phyloP scores from a whole-genome alignment of 1,284 basidiomycete genomes.

The Ustilago tritici region DNA sequence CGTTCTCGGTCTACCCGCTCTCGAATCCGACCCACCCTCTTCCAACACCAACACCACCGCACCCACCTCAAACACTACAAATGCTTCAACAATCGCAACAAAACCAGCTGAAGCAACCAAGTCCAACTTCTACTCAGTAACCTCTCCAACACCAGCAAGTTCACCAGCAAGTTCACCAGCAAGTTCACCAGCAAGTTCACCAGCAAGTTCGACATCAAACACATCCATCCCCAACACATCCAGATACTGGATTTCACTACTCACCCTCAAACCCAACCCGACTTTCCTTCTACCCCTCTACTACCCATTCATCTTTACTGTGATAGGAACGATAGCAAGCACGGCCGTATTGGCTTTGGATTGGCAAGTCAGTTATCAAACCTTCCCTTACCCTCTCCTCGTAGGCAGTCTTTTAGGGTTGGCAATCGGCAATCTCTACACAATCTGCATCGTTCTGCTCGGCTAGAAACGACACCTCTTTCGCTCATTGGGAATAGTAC shows the following conservation, averaged over 20 bases:
- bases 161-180: background rate
- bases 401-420: conserved; percentile 22
- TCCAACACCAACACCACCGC: background rate
- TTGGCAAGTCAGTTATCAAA: conserved; percentile 32
- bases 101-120: too few species aligned
- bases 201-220: background rate
- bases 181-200: background rate
- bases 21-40: background rate
- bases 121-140: background rate
- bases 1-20: conserved; percentile 22
- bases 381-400: conserved; percentile 41
- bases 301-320: conserved; percentile 16
- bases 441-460: conserved; percentile 19
- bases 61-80: background rate
- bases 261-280: conserved; percentile 25
- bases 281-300: conserved; percentile 30
- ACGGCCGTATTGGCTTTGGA: conserved; percentile 28
- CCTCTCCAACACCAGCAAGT: background rate
- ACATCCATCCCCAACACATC: conserved; percentile 4
- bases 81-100: background rate
- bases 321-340: background rate
- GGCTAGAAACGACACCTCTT: conserved; percentile 10
- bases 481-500: background rate
- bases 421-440: conserved; percentile 10
- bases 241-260: conserved; percentile 10